Evolutionary conservation across 2,329 filamentous ascomycete genomes (phyloP), one percentile per base, ranked within the genome.

Genomic region (Aureobasidium zeae): DNA sequence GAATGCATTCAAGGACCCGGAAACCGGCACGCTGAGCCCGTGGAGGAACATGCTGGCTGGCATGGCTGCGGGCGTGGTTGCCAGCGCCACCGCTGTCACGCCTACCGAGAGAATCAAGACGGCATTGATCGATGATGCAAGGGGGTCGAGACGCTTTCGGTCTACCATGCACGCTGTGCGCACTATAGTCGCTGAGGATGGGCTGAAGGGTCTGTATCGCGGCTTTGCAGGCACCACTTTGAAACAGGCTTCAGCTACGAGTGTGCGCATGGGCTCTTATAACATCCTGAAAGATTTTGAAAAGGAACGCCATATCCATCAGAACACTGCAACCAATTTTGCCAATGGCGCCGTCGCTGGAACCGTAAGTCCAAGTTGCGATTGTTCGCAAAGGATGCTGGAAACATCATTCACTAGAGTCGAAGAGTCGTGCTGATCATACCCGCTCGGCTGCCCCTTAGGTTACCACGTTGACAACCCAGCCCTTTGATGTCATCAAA

Each of bases 61-160:
- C 7, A 81, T 82, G 75, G 63, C 68, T 1, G 74, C 76, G 0
- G 79, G 79, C 0, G 69, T 77, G 0, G 69, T 79, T 0, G 77
- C 79, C 13, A 76, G 71, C 44, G 65, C 79, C 0, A 69, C 73
- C n/a, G 77, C 77, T 1, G 79, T 83, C 1, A 83, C 79, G 2
- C 79, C 79, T 0, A 80, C 76, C 0, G 79, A 83, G 53, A 68
- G 79, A 12, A 74, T 83, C 54, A 83, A 83, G 57, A 83, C 79
- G 1, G 77, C 77, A 0, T 56, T 82, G 5, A 80, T 81, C 48
- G 76, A 80, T 55, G 76, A 80, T 53, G 75, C 74, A 6, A 21
- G 29, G 11, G 57, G 53, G 1, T 61, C 68, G 24, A 66, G 63
- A 26, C 62, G 68, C 13, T 79, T 76, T 55, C 62, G 60, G 2